phyloP scores from a whole-genome alignment of 2,329 filamentous ascomycete genomes.

The Parafenestella ontariensis region DNA sequence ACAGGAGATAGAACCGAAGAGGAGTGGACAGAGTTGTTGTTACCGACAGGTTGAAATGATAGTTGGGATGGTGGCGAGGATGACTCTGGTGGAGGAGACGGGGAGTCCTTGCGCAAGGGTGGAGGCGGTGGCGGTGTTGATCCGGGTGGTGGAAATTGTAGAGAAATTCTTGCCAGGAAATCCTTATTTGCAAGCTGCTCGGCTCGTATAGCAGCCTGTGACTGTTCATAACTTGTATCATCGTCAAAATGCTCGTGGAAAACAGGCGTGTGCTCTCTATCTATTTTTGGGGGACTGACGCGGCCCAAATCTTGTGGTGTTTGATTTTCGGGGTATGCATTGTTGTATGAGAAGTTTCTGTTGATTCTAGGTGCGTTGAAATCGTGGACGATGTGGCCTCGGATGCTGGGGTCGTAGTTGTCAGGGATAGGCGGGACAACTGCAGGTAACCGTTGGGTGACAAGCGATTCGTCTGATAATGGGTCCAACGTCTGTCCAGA shows the following conservation, averaged over 20 bases:
- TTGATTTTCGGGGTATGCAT: conserved; percentile 32
- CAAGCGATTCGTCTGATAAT: conserved; percentile 58
- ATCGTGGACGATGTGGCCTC: conserved; percentile 69
- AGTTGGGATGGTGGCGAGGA: conserved; percentile 21
- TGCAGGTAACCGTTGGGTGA: conserved; percentile 55
- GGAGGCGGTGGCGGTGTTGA: conserved; percentile 23
- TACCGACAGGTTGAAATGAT: conserved; percentile 27
- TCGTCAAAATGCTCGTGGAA: conserved; percentile 69
- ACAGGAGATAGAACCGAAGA: conserved; percentile 44
- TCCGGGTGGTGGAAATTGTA: conserved; percentile 37
- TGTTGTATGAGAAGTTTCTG: conserved; percentile 48
- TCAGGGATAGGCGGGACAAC: conserved; percentile 61
- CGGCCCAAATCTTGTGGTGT: conserved; percentile 28
- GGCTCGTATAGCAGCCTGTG: conserved; percentile 54
- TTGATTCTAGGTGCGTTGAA: conserved; percentile 67
- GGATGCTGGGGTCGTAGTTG: conserved; percentile 69
- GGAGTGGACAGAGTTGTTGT: conserved; percentile 34
- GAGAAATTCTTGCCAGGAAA: conserved; percentile 55
- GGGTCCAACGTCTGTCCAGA: conserved; percentile 59
- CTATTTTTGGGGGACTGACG: conserved; percentile 45
- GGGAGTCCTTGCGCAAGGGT: conserved; percentile 22
- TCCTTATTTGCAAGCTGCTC: conserved; percentile 57
- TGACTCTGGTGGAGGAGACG: conserved; percentile 9
- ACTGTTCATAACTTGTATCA: conserved; percentile 50
- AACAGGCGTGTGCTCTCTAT: conserved; percentile 61